Conservation (phyloP, 306 rosid genomes). For the Quercus cerris region DNA sequence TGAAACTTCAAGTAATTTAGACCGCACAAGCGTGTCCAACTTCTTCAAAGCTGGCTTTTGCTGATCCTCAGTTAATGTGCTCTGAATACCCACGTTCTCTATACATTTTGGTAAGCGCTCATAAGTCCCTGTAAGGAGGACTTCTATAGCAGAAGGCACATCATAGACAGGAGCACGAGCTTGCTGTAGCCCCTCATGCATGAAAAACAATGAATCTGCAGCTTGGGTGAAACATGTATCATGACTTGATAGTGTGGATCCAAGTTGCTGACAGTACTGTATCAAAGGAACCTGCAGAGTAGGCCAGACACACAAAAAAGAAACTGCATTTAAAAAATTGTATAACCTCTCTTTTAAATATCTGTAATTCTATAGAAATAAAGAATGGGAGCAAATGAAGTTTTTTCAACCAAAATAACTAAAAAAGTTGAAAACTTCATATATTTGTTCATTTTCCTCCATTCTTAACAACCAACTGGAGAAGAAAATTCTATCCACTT, state of each 20-base stretch:
- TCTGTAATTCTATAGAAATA: not conserved
- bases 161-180: constrained; percentile 98
- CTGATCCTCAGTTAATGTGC: constrained; percentile 67
- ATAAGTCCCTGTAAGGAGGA: constrained; percentile 81
- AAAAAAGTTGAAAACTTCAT: not conserved
- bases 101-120: constrained; percentile 83
- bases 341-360: not conserved
- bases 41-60: constrained; percentile 90
- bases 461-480: not conserved
- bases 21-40: constrained; percentile 82
- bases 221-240: constrained; percentile 96
- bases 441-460: not conserved
- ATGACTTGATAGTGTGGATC: constrained; percentile 88
- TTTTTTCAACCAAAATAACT: not conserved
- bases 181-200: constrained; percentile 99
- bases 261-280: constrained; percentile 86
- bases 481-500: not conserved
- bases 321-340: not conserved
- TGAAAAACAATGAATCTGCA: constrained; percentile 94
- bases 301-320: not conserved
- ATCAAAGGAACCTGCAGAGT: constrained; percentile 83
- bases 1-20: constrained; percentile 76
- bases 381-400: not conserved
- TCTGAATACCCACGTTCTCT: constrained; percentile 80
- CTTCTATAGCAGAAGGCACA: constrained; percentile 91